Evolutionary conservation across 139 green algal genomes (phyloP), one percentile per base, ranked within the genome.

Genomic region (Chlamydomonas schloesseri): DNA sequence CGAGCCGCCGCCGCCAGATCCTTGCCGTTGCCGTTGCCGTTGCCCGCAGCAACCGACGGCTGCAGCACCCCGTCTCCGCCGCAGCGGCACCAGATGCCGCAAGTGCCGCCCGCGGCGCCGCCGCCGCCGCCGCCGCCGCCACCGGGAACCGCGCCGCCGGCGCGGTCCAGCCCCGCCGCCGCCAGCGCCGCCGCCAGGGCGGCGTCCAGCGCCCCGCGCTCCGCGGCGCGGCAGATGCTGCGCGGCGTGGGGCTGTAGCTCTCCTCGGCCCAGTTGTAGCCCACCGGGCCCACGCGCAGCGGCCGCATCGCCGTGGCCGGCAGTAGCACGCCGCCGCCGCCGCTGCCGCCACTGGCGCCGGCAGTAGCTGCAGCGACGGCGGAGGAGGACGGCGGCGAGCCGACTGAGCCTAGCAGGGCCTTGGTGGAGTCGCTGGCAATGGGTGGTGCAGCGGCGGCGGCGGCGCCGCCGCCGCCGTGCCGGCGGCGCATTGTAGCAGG

Each of bases 71-170:
- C 9, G 55, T 24, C 31, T 6, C 6, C 55, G 23, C 34, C 53
- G 76, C 76, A 83, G 60, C 76, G 76, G 62, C 76, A 83, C 76
- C 76, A 83, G 14, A 73, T 28, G 36, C n/a, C 42, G 76, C 76
- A 4, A 20, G 17, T 4, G 57, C 14, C 50, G 50, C 17, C 17
- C 57, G 15, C 17, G 14, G 57, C 76, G 36, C 31, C 60, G 76
- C 50, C 34, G 31, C n/a, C 34, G 58, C 29, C 75, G 57, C 55
- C 74, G 33, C 55, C 74, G 55, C 74, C 55, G 29, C 23, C 21
- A 8, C 42, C 42, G 42, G 42, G 5, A 8, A 50, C 42, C 6
- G 42, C 42, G 42, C 42, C 42, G 8, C 42, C 42, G 42, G 42
- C 8, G 42, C 42, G 42, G 42, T 50, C 42, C 42, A 50, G 42